Base-by-base conservation (phyloP, 805 yeast species). In the Sugiyamaella boreocaroliniensis region DNA sequence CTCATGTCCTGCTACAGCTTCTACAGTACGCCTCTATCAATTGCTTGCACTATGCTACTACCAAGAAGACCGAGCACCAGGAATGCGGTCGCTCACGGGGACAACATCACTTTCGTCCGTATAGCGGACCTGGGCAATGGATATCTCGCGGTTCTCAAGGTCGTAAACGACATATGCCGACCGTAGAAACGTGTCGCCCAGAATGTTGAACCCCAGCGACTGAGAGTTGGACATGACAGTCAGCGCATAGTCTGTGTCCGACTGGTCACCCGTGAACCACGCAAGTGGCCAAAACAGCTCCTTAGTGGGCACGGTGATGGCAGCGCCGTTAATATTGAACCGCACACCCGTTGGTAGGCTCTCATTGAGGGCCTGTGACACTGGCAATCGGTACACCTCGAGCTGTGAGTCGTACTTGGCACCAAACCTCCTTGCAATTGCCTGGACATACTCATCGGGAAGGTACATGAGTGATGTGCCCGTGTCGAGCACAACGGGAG, bases 141-240 rank as follows among this genome's bases (percentile, higher is more conserved):
- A 81, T 32, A 83, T 69, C 59, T 76, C 70, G 46, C 67, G 66
- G 57, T 74, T 75, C 34, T 82, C 87, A 51, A 83, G 68, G 63
- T 85, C 85, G 64, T 77, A 81, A 14, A 83, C 87, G 16, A 80
- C 75, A 62, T 85, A 85, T 5, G 83, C 83, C 37, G 77, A 74
- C 52, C 85, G 73, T 54, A 85, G 70, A 61, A 84, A 76, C 48
- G 76, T 74, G 64, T 82, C 87, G 20, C 90, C 90, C 29, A 85
- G 64, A 7, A 75, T 72, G 40, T 52, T 51, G 50, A 37, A 55
- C 6, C 65, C 67, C 57, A 63, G 47, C 10, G 66, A 56, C 40
- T 58, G 59, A 8, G 55, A 51, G 49, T 58, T 63, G 10, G 65
- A 55, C 49, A 65, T 52, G 6, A 65, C 47, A 1, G 69, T 62